Evolutionary conservation across 495 filamentous ascomycete species (phyloP).

Genomic region (Aspergillus sparsus): DNA sequence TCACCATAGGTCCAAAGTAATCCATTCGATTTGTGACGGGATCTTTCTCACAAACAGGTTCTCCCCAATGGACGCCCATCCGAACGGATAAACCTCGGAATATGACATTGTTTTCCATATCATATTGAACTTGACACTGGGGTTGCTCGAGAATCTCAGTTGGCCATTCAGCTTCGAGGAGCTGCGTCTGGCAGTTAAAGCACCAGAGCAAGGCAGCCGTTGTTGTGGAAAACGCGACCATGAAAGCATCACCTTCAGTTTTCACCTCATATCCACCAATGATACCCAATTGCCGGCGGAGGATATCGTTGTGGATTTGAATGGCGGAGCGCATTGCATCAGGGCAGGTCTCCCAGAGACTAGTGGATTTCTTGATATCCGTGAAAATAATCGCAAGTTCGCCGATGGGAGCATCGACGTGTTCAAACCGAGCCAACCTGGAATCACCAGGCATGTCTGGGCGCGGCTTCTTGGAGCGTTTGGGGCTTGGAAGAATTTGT

Average conservation of each 20-base stretch:
- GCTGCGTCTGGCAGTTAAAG: slow-evolving; percentile 85
- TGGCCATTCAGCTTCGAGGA: slow-evolving; percentile 90
- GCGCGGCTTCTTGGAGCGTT: slow-evolving; percentile 62
- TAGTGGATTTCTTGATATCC: slow-evolving; percentile 98
- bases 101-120: slow-evolving; percentile 85
- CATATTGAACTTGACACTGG: slow-evolving; percentile 76
- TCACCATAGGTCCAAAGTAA: slow-evolving; percentile 99
- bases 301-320: slow-evolving; percentile 91
- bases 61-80: slow-evolving; percentile 96
- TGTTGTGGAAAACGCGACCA: slow-evolving; percentile 96
- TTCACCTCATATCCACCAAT: slow-evolving; percentile 99
- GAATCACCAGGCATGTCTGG: slow-evolving; percentile 73
- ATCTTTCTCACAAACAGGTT: slow-evolving; percentile 91
- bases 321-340: slow-evolving; percentile 94
- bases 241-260: slow-evolving; percentile 99
- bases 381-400: slow-evolving; percentile 95
- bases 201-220: slow-evolving; percentile 93
- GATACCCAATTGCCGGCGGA: slow-evolving; percentile 88
- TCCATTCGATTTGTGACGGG: slow-evolving; percentile 98
- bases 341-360: slow-evolving; percentile 94
- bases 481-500: slow-evolving; percentile 59
- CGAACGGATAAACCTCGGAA: slow-evolving; percentile 91
- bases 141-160: slow-evolving; percentile 85
- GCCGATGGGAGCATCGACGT: slow-evolving; percentile 86
- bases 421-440: slow-evolving; percentile 78